Evolutionary conservation across 371 early-diverging fungal genomes (phyloP).

Genomic region (Rozella allomycis): DNA sequence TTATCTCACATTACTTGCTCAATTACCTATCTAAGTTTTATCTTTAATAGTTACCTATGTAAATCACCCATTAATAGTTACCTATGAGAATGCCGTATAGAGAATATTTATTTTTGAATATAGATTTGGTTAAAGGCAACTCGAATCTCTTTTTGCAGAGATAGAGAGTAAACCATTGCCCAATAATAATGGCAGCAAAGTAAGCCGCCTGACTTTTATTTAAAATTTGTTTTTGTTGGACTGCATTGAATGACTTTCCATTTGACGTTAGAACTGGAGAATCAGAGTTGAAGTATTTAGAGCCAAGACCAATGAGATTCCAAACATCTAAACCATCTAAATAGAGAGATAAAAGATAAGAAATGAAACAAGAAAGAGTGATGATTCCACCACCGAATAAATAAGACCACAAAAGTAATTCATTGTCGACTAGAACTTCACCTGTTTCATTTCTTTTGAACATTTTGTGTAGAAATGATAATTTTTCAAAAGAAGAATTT

Average conservation of each 20-base stretch:
- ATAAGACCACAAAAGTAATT: slow-evolving; percentile 60
- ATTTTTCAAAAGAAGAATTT: no score
- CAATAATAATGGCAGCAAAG: slow-evolving; percentile 53
- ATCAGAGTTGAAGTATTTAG: slow-evolving; percentile 23
- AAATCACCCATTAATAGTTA: no score
- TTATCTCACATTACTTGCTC: no score
- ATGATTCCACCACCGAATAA: slow-evolving; percentile 64
- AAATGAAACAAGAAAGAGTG: slow-evolving; percentile 40
- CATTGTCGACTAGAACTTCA: slow-evolving; percentile 64
- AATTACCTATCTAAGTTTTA: no score
- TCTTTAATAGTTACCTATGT: no score
- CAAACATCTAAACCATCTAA: slow-evolving; percentile 1
- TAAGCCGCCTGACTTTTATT: slow-evolving; percentile 49
- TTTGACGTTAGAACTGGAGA: slow-evolving; percentile 6
- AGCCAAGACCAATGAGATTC: slow-evolving; percentile 16
- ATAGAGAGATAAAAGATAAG: slow-evolving; percentile 34
- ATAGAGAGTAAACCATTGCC: slow-evolving; percentile 78
- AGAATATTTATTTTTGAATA: no score
- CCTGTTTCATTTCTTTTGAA: not conserved
- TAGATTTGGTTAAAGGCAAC: slow-evolving; percentile 50
- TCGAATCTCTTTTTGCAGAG: slow-evolving; percentile 58
- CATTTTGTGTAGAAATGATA: not conserved
- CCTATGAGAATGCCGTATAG: no score
- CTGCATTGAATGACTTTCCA: slow-evolving; percentile 16
- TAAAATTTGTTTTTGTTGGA: slow-evolving; percentile 28